phyloP scores from a whole-genome alignment of 202 grass and related monocot genomes.

The Dendrocalamus latiflorus region DNA sequence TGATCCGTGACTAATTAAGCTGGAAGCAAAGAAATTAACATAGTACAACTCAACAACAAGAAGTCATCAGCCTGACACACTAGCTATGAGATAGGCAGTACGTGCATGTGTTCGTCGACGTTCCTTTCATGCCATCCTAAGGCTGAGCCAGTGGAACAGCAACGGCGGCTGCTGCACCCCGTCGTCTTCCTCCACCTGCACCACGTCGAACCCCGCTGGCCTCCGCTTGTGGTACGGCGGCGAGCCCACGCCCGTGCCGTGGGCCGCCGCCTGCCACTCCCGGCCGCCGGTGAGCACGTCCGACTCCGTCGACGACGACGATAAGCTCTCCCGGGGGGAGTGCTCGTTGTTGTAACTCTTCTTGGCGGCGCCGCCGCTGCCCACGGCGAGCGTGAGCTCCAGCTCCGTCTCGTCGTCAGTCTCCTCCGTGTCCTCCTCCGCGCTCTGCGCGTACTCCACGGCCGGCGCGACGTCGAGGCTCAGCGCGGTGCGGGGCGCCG shows the following conservation, averaged over 20 bases:
- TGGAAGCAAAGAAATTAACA: conserved; percentile 14
- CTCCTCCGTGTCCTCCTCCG: too few relatives aligned
- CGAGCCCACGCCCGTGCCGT: not conserved
- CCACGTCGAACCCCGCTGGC: conserved; percentile 26
- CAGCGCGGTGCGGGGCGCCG: too few relatives aligned
- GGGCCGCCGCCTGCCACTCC: conserved; percentile 38
- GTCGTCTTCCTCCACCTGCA: conserved; percentile 41
- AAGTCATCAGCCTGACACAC: conserved; percentile 22
- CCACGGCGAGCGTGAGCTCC: too few relatives aligned
- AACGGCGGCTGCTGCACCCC: conserved; percentile 42
- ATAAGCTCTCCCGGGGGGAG: conserved; percentile 48
- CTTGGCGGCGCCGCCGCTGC: conserved; percentile 26
- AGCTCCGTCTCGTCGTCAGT: too few relatives aligned
- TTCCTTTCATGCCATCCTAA: conserved; percentile 51
- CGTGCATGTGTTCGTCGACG: not conserved
- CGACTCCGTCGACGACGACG: conserved; percentile 69
- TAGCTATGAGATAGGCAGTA: not conserved
- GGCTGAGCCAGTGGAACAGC: conserved; percentile 71
- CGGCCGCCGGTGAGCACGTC: conserved; percentile 27
- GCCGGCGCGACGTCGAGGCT: too few relatives aligned
- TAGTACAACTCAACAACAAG: conserved; percentile 14
- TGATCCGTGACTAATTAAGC: conserved; percentile 18
- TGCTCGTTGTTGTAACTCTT: conserved; percentile 52
- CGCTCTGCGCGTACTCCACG: too few relatives aligned
- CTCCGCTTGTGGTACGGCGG: conserved; percentile 23